A percentile compares a stretch with the other conserved stretches of the same genome.
Evolutionary conservation across 352 stramenopile species (phyloP).

Genomic region (Blastocystis sp.): DNA sequence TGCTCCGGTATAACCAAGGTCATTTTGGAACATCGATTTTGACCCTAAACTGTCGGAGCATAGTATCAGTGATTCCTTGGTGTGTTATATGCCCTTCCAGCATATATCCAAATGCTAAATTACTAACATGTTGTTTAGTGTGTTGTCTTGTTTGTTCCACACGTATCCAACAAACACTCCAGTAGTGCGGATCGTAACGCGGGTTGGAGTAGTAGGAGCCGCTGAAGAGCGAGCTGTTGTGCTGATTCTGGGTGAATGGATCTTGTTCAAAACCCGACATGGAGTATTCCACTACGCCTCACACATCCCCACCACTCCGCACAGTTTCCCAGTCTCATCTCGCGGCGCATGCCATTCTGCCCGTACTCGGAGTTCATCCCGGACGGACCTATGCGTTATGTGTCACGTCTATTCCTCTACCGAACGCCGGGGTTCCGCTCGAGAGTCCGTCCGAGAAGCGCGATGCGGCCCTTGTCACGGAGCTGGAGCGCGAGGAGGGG

Average conservation of each 20-base stretch:
- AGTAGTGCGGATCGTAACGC: neutral
- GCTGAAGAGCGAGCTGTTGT: neutral
- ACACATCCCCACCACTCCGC: neutral
- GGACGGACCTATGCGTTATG: neutral
- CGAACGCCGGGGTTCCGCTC: neutral
- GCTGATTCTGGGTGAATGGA: neutral
- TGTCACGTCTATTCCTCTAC: neutral
- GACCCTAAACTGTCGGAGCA: conserved; percentile 24
- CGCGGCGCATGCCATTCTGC: neutral
- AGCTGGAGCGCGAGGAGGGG: conserved; percentile 3
- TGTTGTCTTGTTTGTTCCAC: neutral
- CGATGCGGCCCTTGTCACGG: neutral
- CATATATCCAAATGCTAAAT: conserved; percentile 65
- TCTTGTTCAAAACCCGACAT: neutral
- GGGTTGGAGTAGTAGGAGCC: neutral
- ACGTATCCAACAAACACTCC: conserved; percentile 42
- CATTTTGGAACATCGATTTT: neutral
- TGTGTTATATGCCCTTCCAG: conserved; percentile 37
- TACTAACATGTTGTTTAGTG: conserved; percentile 61
- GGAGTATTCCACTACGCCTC: conserved; percentile 2
- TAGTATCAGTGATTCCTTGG: conserved; percentile 56
- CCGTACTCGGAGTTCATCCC: conserved; percentile 3
- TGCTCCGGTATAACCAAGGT: conserved; percentile 25
- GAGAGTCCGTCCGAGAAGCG: neutral
- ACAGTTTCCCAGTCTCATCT: neutral